Evolutionary conservation across 257 asterid genomes (phyloP), one percentile per base, ranked within the genome.

Genomic region (Capsicum baccatum): DNA sequence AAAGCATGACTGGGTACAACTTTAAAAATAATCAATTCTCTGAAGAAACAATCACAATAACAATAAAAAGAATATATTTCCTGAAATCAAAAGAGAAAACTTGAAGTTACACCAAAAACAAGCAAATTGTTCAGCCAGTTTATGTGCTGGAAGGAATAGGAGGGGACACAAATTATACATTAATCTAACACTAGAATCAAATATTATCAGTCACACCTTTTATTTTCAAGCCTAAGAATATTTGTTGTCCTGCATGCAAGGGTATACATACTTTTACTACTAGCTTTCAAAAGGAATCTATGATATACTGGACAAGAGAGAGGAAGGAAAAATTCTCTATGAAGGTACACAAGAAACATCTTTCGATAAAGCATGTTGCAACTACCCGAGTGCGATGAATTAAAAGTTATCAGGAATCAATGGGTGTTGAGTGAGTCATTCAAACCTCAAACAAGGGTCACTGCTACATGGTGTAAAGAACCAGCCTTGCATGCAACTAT

Each of bases 401-500:
- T 52, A 76, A 52, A 76, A 76, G 64, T 48, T 62, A 76, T 76
- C 81, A 52, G 48, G 48, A 15, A 76, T 52, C 60, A 19, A 33
- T 15, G 33, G 48, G 81, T 76, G 48, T 54, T 26, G 50, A 52
- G 81, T 16, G n/a, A 76, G 64, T 54, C 47, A 54, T 54, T 76
- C 86, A 57, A 33, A 95, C 98, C 98, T 95, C 87, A 95, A 94
- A 87, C 95, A 89, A 8, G 98, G 98, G 88, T 89, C 91, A 68
- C 94, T 90, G 88, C 89, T 91, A 89, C 98, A 95, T 47, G 98
- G 98, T 35, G 98, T 92, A 89, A 93, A 94, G 92, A 95, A 95
- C 98, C 98, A 95, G 21, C 98, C 98, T 84, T 95, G 98, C 79
- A 83, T 89, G 94, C 98, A 95, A 90, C 96, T 94, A 89, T 90